Base-by-base conservation (phyloP, 2,329 filamentous ascomycete species). In the Grosmannia clavigera region DNA sequence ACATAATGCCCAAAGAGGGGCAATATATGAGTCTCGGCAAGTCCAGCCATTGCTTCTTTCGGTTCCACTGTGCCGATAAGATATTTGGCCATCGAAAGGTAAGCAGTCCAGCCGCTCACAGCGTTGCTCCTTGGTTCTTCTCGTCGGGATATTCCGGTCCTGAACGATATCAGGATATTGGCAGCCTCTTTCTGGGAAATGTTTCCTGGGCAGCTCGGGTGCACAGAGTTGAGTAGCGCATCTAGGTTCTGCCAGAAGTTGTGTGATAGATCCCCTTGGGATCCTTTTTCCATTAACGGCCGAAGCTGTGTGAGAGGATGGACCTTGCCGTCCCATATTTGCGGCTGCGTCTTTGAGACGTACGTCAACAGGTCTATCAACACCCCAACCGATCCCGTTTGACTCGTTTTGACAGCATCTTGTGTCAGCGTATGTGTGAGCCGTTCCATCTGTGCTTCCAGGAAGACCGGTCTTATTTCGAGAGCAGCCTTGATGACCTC, bases 241-340 rank as follows among this genome's bases (percentile, higher is more conserved):
- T 80, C 76, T 38, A 95, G 70, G 19, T 81, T 81, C 31, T 78
- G 72, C 94, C 94, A 99, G 68, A 86, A 96, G 11, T 78, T 80
- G 3, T 78, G 73, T 0, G 83, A 11, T 1, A 55, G 6, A 1
- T 61, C 87, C n/a, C 84, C 82, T 67, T 96, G 89, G 0, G 92
- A 95, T 3, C 94, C 92, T 66, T 85, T 88, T 63, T 88, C 85
- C 7, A 97, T 75, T 65, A 95, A 94, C 10, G 83, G 76, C 57
- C 82, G 80, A 4, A 99, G 72, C 27, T 86, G 74, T 4, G 75
- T 74, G 1, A 81, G 65, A 0, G 81, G 76, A 1, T 80, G 73
- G 60, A 79, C 82, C 64, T 83, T 81, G 1, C 31, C 60, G n/a
- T 80, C 76, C 94, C 94, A 99, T 11, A 92, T 76, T 19, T 83